phyloP scores from a whole-genome alignment of 2,329 filamentous ascomycete genomes.

The Talaromyces sp. region DNA sequence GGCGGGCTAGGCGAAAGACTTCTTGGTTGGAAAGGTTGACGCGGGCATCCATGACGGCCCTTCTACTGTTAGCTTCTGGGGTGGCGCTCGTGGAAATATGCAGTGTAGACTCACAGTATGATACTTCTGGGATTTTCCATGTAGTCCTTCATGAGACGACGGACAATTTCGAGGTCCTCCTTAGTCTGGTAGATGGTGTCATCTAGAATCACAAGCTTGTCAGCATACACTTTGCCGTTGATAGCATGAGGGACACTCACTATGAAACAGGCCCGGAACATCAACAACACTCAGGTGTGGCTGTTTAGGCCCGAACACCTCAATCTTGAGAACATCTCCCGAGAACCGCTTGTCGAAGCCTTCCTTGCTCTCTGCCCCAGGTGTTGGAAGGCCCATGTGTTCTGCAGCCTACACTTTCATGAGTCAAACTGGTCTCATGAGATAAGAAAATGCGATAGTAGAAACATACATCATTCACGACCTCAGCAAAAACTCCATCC shows the following conservation, averaged over 20 bases:
- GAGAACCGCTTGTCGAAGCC: constrained; percentile 33
- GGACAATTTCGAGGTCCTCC: constrained; percentile 54
- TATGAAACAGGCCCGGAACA: constrained; percentile 44
- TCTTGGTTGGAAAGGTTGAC: constrained; percentile 55
- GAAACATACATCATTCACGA: constrained; percentile 24
- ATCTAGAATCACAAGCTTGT: neutral
- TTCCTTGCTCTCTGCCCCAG: constrained; percentile 16
- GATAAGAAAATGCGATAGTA: neutral
- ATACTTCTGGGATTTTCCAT: constrained; percentile 41
- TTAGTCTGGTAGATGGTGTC: constrained; percentile 53
- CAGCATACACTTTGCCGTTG: neutral
- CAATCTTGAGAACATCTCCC: constrained; percentile 42
- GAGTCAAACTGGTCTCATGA: neutral
- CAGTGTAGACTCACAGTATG: constrained; percentile 47
- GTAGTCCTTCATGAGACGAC: constrained; percentile 48
- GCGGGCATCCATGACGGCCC: constrained; percentile 34
- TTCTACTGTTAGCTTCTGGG: neutral
- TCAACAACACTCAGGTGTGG: constrained; percentile 44
- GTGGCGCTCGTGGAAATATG: neutral
- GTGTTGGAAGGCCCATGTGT: constrained; percentile 28
- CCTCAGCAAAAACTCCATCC: constrained; percentile 20
- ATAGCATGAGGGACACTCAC: constrained; percentile 13
- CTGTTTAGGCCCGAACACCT: constrained; percentile 41
- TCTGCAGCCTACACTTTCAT: constrained; percentile 23
- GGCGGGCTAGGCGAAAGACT: constrained; percentile 42